Evolutionary conservation across 371 early-diverging fungal species (phyloP).

Genomic region (Mortierella sp.): DNA sequence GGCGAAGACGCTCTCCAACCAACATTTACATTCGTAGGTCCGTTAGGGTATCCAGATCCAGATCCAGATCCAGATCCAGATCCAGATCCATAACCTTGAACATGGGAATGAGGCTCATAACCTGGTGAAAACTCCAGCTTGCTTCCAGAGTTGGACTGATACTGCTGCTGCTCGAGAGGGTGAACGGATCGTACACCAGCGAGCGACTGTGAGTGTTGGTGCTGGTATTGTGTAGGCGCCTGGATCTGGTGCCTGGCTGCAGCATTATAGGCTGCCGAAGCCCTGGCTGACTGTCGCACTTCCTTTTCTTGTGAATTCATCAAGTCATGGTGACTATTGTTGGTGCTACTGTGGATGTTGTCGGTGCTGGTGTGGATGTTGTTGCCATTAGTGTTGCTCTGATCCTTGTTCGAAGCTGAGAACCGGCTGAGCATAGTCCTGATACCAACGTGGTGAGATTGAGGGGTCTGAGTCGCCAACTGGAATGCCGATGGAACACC

Average conservation of each 20-base stretch:
- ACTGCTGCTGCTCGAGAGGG: slow-evolving; percentile 6
- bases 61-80: too few species aligned
- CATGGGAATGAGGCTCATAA: neutral
- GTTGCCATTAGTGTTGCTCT: slow-evolving; percentile 2
- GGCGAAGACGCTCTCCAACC: slow-evolving; percentile 19
- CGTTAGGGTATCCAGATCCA: neutral
- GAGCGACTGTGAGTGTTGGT: slow-evolving; percentile 17
- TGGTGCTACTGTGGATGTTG: slow-evolving; percentile 8
- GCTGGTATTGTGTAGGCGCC: slow-evolving; percentile 11
- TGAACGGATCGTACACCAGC: slow-evolving; percentile 14
- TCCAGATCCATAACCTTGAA: neutral
- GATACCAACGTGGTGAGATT: slow-evolving; percentile 41
- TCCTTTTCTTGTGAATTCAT: neutral
- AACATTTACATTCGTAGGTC: neutral
- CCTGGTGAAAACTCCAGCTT: slow-evolving; percentile 17
- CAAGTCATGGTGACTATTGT: neutral
- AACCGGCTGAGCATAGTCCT: slow-evolving; percentile 49
- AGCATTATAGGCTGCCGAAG: slow-evolving; percentile 8
- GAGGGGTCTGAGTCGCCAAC: slow-evolving; percentile 10
- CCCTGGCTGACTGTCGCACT: neutral
- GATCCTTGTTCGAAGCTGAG: slow-evolving; percentile 16
- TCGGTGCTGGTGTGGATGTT: slow-evolving; percentile 3
- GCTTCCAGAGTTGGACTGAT: neutral
- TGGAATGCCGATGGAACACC: slow-evolving; percentile 15
- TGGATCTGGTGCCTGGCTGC: slow-evolving; percentile 23